These are phyloP conservation scores for Benincasa hispida DNA, from an alignment of 306 rosid species.

Conservation along the genomic window DNA sequence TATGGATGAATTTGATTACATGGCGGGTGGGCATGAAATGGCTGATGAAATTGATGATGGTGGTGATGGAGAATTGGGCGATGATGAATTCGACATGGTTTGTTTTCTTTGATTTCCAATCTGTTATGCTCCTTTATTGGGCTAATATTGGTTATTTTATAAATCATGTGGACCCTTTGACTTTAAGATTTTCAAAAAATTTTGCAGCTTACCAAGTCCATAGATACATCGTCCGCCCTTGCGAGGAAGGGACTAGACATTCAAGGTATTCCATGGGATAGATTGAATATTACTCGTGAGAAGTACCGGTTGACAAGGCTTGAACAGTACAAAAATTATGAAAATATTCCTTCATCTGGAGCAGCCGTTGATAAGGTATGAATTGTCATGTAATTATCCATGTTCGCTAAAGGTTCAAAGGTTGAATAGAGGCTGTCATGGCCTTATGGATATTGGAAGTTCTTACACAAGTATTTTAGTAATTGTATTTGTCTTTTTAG, in stretches of 20 bases:
- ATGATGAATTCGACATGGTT: constrained; percentile 18
- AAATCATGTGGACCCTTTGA: not conserved
- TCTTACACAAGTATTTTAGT: constrained; percentile 6
- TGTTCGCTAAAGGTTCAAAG: not conserved
- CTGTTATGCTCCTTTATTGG: not conserved
- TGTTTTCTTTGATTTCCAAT: not conserved
- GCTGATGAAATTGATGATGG: constrained; percentile 13
- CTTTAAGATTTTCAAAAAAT: not conserved
- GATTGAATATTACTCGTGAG: constrained; percentile 17
- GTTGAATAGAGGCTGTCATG: not conserved
- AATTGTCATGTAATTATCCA: not conserved
- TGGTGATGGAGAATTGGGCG: constrained; percentile 15
- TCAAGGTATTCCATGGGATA: constrained; percentile 28
- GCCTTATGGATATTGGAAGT: not conserved
- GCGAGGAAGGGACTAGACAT: constrained; percentile 25
- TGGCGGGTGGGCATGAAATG: constrained; percentile 18
- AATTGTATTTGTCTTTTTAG: constrained; percentile 3
- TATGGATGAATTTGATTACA: constrained; percentile 18
- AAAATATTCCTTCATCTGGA: constrained; percentile 28
- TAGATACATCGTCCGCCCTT: constrained; percentile 21
- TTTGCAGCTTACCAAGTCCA: constrained; percentile 12
- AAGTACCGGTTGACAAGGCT: constrained; percentile 20
- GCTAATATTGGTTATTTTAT: not conserved
- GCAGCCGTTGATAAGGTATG: constrained; percentile 18
- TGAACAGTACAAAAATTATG: constrained; percentile 21